A percentile compares a stretch with the other conserved stretches of the same genome.
phyloP scores from a whole-genome alignment of 2,329 filamentous ascomycete species.

The Trichoderma atroviride region DNA sequence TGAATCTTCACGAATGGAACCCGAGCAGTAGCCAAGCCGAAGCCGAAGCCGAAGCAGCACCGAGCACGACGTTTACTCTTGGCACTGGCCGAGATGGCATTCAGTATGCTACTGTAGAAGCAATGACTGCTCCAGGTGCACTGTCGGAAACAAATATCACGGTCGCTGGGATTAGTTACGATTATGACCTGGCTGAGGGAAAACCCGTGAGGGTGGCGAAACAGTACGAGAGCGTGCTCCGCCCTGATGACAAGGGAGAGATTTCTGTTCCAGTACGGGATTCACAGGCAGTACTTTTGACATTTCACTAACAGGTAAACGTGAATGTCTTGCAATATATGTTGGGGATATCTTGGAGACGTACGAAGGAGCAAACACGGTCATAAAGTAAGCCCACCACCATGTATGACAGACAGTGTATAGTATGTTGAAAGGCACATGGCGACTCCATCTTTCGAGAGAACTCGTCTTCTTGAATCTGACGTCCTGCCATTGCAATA shows the following conservation, averaged over 20 bases:
- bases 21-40: not conserved
- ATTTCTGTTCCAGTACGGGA: constrained; percentile 5
- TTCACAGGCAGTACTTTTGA: constrained; percentile 21
- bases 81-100: not conserved
- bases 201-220: constrained; percentile 9
- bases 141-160: constrained; percentile 22
- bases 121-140: constrained; percentile 21
- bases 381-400: too few species aligned
- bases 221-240: constrained; percentile 1
- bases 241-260: not conserved
- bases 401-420: not conserved
- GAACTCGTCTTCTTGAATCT: not conserved
- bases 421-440: not conserved
- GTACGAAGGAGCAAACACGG: too few species aligned
- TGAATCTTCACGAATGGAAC: constrained; percentile 24
- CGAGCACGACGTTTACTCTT: constrained; percentile 2
- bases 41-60: not conserved
- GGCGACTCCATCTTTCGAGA: not conserved
- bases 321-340: not conserved
- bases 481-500: not conserved
- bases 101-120: constrained; percentile 23
- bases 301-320: constrained; percentile 3
- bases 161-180: constrained; percentile 22
- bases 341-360: too few species aligned
- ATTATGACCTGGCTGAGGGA: constrained; percentile 17